phyloP scores from a whole-genome alignment of 805 yeast genomes.

The Candida qinlingensis region DNA sequence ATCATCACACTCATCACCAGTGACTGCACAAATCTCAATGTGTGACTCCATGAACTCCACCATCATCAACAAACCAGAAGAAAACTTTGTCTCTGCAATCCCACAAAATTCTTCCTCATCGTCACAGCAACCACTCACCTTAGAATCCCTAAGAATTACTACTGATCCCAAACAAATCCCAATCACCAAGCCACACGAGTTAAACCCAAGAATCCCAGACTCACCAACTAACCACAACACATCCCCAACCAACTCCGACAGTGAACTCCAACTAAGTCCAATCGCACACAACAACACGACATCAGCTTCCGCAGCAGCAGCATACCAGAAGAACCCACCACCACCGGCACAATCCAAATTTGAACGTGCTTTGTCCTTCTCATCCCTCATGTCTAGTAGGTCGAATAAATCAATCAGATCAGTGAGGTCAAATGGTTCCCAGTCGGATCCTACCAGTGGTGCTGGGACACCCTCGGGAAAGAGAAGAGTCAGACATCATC shows the following conservation, averaged over 20 bases:
- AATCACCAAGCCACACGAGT: background rate
- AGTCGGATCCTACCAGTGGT: constrained; percentile 3
- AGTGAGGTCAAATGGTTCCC: background rate
- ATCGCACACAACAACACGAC: background rate
- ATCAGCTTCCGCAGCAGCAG: background rate
- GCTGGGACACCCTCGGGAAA: constrained; percentile 5
- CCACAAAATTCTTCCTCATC: background rate
- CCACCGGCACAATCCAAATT: background rate
- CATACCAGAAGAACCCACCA: background rate
- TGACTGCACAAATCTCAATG: background rate
- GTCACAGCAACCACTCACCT: background rate
- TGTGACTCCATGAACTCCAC: background rate
- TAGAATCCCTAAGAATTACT: background rate
- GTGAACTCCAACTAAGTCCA: background rate
- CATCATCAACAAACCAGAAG: background rate
- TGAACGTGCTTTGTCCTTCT: constrained; percentile 7
- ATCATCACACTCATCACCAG: background rate
- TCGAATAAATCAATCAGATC: constrained; percentile 11
- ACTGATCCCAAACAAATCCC: background rate
- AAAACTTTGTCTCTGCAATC: background rate
- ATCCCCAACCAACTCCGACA: background rate
- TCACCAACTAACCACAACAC: background rate
- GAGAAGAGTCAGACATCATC: constrained; percentile 20
- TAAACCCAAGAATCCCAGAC: background rate
- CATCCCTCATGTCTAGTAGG: constrained; percentile 12